Conservation (phyloP, 495 filamentous ascomycete genomes). For the Aspergillus taichungensis region DNA sequence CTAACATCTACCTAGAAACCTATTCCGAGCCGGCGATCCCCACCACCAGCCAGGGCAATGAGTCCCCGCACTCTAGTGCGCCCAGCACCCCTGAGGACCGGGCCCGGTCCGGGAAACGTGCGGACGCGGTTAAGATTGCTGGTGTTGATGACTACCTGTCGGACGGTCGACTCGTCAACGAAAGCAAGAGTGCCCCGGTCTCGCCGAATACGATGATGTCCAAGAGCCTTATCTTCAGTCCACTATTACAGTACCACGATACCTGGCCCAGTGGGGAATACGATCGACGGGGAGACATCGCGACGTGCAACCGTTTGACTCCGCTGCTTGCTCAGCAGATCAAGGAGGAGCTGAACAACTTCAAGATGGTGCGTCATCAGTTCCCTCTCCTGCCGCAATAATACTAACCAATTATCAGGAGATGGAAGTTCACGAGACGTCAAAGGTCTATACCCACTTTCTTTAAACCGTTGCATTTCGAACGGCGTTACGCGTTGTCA, state of each 20-base stretch:
- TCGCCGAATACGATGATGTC: conserved; percentile 59
- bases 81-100: conserved; percentile 78
- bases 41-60: conserved; percentile 54
- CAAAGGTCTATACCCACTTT: conserved; percentile 99
- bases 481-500: conserved; percentile 16
- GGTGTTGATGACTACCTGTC: conserved; percentile 84
- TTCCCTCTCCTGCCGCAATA: background rate
- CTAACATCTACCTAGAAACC: conserved; percentile 30
- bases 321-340: conserved; percentile 98
- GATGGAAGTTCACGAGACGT: conserved; percentile 99
- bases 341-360: conserved; percentile 98
- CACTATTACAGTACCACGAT: conserved; percentile 88
- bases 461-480: conserved; percentile 52
- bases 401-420: conserved; percentile 56
- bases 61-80: conserved; percentile 73
- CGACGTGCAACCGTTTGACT: conserved; percentile 95
- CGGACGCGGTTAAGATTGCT: conserved; percentile 61
- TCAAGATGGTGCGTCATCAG: conserved; percentile 80
- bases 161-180: conserved; percentile 54
- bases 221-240: conserved; percentile 83
- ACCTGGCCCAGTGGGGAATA: conserved; percentile 95
- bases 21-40: conserved; percentile 55
- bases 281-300: conserved; percentile 90
- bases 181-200: conserved; percentile 64
- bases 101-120: conserved; percentile 47